Evolutionary conservation across 2,329 filamentous ascomycete species (phyloP), one percentile per base, ranked within the genome.

Genomic region (Botrytis medusae): DNA sequence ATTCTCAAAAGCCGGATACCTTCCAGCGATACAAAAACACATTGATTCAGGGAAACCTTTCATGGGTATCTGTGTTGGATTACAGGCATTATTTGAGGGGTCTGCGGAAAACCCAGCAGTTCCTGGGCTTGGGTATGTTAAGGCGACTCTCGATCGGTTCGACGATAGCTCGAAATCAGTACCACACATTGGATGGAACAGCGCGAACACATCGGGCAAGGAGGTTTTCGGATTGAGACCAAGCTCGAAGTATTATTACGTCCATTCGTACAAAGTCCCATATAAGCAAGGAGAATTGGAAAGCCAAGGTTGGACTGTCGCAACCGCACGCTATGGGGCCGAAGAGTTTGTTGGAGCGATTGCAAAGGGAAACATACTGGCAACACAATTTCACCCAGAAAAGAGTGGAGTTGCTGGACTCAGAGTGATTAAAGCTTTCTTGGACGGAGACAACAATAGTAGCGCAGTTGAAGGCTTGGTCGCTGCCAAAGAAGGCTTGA

Each of bases 111-210:
- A 93, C 76, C 85, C 90, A 0, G 83, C 86, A 29, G 90, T 93
- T 22, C 83, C 90, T 3, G 96, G 96, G 1, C 85, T 99, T 65
- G 92, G 91, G 8, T 63, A 97, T 42, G 90, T 98, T 75, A 90
- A 91, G 62, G 89, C 88, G 57, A 85, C 84, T 18, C 87, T 99
- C 76, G 86, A 89, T 80, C 91, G 91, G 74, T 99, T 99, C 84
- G 85, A 93, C 81, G 90, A 93, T 81, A 82, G 83, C 46, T 85
- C 88, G 79, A 98, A 98, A 84, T 91, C 94, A 54, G 97, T 99
- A n/a, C 96, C 96, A 57, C 97, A 99, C 84, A 99, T 99, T 82
- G 96, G 96, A 72, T 99, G 96, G 96, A 99, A 99, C 83, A 94
- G 91, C 78, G 96, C 97, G 62, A 91, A 91, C 78, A 90, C 91